Conservation (phyloP, 2,329 filamentous ascomycete genomes). For the Cryphonectria nitschkei region DNA sequence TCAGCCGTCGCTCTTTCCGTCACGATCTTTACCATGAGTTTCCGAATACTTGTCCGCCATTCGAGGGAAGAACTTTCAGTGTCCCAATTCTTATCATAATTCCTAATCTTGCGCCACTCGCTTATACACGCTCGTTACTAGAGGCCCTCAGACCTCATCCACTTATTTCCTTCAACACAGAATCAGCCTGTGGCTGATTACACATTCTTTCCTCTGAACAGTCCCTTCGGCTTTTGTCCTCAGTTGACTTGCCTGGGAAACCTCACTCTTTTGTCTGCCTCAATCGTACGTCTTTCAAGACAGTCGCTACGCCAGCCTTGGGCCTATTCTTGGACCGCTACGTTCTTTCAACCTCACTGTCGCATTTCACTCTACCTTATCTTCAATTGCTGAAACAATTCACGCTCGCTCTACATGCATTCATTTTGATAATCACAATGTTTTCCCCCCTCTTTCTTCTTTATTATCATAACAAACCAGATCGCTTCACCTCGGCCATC, state of each 20-base stretch:
- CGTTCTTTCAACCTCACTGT: neutral
- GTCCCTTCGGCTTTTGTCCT: neutral
- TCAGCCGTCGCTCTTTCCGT: neutral
- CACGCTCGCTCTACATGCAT: neutral
- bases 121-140: neutral
- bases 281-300: neutral
- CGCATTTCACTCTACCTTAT: neutral
- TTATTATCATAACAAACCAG: neutral
- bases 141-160: neutral
- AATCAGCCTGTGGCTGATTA: neutral
- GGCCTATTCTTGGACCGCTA: neutral
- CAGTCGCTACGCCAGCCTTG: neutral
- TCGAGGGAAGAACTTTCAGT: neutral
- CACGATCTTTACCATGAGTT: neutral
- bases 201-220: neutral
- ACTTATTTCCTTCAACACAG: neutral
- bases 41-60: neutral
- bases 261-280: neutral
- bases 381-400: neutral
- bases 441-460: neutral
- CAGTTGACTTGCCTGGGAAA: neutral
- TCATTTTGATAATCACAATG: neutral
- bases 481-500: neutral
- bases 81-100: neutral
- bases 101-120: neutral